These are phyloP conservation scores for Trifolium dubium DNA, from an alignment of 306 rosid species.

Conservation along the genomic window DNA sequence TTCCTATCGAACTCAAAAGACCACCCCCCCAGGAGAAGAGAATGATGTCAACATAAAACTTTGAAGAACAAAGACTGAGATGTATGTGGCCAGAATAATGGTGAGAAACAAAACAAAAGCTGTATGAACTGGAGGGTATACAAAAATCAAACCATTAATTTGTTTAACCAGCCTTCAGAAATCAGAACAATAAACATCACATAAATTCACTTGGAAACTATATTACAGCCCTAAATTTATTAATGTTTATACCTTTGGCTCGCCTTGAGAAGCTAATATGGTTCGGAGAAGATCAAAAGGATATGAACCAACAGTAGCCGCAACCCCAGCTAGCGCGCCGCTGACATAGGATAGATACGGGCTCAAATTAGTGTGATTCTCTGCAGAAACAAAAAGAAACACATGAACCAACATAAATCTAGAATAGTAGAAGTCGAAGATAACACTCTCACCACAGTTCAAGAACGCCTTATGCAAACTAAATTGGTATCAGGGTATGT, in stretches of 20 bases:
- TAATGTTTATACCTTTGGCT: slow-evolving; percentile 76
- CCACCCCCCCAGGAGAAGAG: background rate
- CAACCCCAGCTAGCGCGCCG: slow-evolving; percentile 92
- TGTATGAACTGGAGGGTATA: background rate
- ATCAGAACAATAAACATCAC: slow-evolving; percentile 17
- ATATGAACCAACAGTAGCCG: slow-evolving; percentile 93
- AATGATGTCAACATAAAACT: background rate
- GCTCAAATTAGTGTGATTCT: slow-evolving; percentile 75
- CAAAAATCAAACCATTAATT: background rate
- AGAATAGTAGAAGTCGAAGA: slow-evolving; percentile 12
- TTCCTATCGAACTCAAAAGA: background rate
- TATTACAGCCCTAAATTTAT: background rate
- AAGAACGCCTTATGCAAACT: background rate
- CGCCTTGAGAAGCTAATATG: slow-evolving; percentile 96
- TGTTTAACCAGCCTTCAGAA: slow-evolving; percentile 29
- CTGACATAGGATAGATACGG: slow-evolving; percentile 89
- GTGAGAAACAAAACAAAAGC: slow-evolving; percentile 4
- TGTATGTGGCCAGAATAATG: background rate
- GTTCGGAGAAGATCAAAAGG: slow-evolving; percentile 96
- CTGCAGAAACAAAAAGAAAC: slow-evolving; percentile 60
- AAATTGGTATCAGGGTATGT: background rate
- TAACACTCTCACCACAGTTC: background rate
- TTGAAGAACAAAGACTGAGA: slow-evolving; percentile 16
- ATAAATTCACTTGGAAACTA: slow-evolving; percentile 12
- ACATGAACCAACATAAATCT: slow-evolving; percentile 33